A percentile compares a stretch with the other conserved stretches of the same genome.
Evolutionary conservation across 2,329 filamentous ascomycete genomes (phyloP).

Genomic region (Didymella exigua): DNA sequence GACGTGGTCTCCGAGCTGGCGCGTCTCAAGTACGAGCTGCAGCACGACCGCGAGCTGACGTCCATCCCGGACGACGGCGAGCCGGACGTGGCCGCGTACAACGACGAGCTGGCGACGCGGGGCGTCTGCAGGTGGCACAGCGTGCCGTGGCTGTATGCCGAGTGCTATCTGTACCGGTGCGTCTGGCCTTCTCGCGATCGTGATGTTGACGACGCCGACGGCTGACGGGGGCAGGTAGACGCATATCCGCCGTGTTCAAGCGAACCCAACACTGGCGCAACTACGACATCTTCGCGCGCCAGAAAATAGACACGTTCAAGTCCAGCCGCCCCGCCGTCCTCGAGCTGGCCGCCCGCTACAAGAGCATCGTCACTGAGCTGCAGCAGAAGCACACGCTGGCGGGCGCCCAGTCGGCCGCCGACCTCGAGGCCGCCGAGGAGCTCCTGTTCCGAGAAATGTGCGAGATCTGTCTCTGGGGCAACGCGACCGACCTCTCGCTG

Average conservation of each 20-base stretch:
- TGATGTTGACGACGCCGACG: too few relatives aligned
- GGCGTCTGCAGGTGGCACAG: constrained; percentile 81
- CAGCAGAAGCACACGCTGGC: constrained; percentile 56
- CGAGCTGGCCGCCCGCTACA: constrained; percentile 80
- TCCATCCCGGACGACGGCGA: constrained; percentile 78
- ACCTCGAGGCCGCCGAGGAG: constrained; percentile 71
- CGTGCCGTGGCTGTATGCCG: constrained; percentile 85
- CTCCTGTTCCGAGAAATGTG: constrained; percentile 90
- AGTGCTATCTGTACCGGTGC: constrained; percentile 91
- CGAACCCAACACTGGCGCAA: constrained; percentile 81
- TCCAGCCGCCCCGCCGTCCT: constrained; percentile 86
- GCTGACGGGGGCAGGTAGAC: constrained; percentile 58
- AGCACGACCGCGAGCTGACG: constrained; percentile 82
- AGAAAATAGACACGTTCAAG: constrained; percentile 91
- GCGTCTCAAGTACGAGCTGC: constrained; percentile 89
- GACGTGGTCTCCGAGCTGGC: constrained; percentile 78
- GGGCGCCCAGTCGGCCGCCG: constrained; percentile 53
- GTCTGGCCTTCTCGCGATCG: constrained; percentile 16
- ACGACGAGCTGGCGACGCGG: constrained; percentile 78
- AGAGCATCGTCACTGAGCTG: constrained; percentile 72
- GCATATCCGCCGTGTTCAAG: constrained; percentile 78
- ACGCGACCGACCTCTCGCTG: constrained; percentile 91
- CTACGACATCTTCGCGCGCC: constrained; percentile 87
- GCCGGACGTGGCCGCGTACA: constrained; percentile 79
- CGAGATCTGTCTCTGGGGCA: constrained; percentile 96